Percentiles rank a stretch among this genome's conserved stretches.
phyloP scores from a whole-genome alignment of 75 land plant genomes.

The Cryptomeria japonica region DNA sequence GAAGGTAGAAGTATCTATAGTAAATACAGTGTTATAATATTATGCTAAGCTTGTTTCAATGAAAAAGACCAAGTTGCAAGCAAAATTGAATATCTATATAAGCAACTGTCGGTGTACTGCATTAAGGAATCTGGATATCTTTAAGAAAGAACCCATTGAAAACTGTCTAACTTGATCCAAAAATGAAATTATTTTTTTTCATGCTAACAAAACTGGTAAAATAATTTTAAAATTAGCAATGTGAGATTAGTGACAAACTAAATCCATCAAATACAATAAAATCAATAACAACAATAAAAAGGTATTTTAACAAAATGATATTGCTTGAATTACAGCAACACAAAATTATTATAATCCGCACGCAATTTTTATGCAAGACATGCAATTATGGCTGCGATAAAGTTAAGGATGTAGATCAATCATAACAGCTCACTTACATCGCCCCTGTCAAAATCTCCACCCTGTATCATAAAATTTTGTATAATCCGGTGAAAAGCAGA shows the following conservation, averaged over 20 bases:
- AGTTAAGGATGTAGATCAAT: not conserved
- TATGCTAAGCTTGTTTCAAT: not conserved
- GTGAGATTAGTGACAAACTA: not conserved
- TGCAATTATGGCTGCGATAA: not conserved
- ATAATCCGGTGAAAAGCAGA: conserved; percentile 90
- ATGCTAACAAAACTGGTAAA: not conserved
- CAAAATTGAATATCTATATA: not conserved
- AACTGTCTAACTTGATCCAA: not conserved
- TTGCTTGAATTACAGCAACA: not conserved
- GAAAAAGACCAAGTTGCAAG: not conserved
- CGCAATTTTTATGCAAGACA: not conserved
- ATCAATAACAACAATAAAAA: not conserved
- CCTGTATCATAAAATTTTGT: conserved; percentile 93
- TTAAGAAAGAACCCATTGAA: not conserved
- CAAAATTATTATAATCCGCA: not conserved
- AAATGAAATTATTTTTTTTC: not conserved
- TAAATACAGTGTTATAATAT: not conserved
- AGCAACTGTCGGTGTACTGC: too few relatives aligned
- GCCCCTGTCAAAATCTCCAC: conserved; percentile 90
- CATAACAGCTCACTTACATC: conserved; percentile 52
- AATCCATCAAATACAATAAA: not conserved
- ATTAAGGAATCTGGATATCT: too few relatives aligned
- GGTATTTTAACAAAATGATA: not conserved
- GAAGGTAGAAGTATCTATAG: not conserved
- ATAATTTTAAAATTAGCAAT: not conserved